phyloP scores from a whole-genome alignment of 495 filamentous ascomycete species.

The Aspergillus baeticus region DNA sequence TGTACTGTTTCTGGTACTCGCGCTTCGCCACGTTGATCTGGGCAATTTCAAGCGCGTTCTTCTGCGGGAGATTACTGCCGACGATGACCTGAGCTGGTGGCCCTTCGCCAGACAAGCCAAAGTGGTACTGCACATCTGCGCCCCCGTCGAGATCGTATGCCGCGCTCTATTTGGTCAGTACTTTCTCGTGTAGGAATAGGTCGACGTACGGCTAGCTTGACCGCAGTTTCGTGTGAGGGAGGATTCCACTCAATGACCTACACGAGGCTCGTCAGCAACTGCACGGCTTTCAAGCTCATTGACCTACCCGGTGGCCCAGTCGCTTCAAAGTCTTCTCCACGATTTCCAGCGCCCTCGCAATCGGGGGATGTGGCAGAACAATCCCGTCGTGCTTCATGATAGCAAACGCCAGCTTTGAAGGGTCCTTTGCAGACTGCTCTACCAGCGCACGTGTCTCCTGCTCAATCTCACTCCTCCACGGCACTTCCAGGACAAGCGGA shows the following conservation, averaged over 20 bases:
- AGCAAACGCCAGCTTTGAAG: conserved; percentile 48
- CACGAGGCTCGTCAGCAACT: not conserved
- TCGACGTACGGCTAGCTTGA: conserved; percentile 30
- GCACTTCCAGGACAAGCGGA: conserved; percentile 58
- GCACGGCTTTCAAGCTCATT: not conserved
- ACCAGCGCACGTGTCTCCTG: conserved; percentile 45
- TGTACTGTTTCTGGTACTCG: conserved; percentile 60
- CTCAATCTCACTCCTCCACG: conserved; percentile 58
- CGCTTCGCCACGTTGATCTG: conserved; percentile 57
- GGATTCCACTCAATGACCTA: conserved; percentile 59
- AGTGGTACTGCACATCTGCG: conserved; percentile 47
- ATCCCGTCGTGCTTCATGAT: conserved; percentile 52
- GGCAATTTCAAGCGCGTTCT: conserved; percentile 49
- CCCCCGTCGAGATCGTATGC: conserved; percentile 47
- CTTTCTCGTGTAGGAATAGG: not conserved
- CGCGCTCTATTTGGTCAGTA: conserved; percentile 5
- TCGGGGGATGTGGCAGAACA: conserved; percentile 50
- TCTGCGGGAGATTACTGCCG: conserved; percentile 19
- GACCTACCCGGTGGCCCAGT: conserved; percentile 52
- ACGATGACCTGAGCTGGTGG: conserved; percentile 39
- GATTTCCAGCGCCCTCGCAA: conserved; percentile 52
- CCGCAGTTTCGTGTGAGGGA: conserved; percentile 42
- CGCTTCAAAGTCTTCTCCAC: conserved; percentile 49
- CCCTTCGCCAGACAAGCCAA: conserved; percentile 57
- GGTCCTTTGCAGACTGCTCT: conserved; percentile 24